Conservation (phyloP, 1,139 yeast genomes). For the Suhomyces bribrorum region DNA sequence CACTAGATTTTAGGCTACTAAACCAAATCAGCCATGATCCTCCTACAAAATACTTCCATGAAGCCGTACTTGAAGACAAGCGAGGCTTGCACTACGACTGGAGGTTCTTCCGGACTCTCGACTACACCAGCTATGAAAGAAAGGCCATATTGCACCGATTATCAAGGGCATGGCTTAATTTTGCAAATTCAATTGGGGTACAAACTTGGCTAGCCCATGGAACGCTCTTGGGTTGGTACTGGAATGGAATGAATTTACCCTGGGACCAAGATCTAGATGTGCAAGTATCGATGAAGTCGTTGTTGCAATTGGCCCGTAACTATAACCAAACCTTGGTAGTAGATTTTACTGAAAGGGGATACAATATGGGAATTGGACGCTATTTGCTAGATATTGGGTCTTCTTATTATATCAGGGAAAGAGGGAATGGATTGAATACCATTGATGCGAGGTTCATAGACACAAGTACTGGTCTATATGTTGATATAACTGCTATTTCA, state of each 20-base stretch:
- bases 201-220: conserved; percentile 66
- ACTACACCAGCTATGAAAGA: conserved; percentile 37
- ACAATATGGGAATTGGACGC: conserved; percentile 41
- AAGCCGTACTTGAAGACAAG: conserved; percentile 43
- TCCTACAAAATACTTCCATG: conserved; percentile 24
- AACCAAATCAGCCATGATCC: background rate
- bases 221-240: conserved; percentile 57
- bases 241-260: conserved; percentile 60
- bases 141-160: conserved; percentile 47
- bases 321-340: conserved; percentile 52
- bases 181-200: conserved; percentile 42
- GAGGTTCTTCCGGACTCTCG: conserved; percentile 38
- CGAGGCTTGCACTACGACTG: conserved; percentile 36
- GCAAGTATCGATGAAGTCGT: conserved; percentile 48
- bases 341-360: conserved; percentile 34
- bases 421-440: conserved; percentile 46
- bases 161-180: conserved; percentile 55
- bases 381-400: conserved; percentile 57
- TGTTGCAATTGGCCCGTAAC: conserved; percentile 39
- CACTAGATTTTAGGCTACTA: background rate
- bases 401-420: conserved; percentile 33
- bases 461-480: conserved; percentile 53
- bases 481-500: conserved; percentile 58
- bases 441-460: conserved; percentile 67
- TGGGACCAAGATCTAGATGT: conserved; percentile 72